Percentiles rank a stretch among this genome's conserved stretches.
Conservation (phyloP, 208 protist species). For the Acanthamoeba healyi region DNA sequence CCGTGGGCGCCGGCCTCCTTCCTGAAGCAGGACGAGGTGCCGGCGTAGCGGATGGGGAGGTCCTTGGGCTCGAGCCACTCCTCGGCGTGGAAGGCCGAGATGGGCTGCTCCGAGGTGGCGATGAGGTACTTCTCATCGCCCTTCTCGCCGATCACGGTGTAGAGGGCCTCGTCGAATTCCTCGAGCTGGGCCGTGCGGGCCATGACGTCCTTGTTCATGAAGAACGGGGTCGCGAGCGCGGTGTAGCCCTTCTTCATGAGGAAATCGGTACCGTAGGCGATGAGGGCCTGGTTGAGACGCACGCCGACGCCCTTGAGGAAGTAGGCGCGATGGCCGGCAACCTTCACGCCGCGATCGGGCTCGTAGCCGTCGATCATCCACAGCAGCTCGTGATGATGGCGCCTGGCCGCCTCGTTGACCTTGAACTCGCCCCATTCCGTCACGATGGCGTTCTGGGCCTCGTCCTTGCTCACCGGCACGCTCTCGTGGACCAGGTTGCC, state of each 20-base stretch:
- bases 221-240: conserved; percentile 99
- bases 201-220: conserved; percentile 99
- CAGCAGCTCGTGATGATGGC: conserved; percentile 84
- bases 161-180: conserved; percentile 99
- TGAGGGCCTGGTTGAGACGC: conserved; percentile 97
- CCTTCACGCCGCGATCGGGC: conserved; percentile 86
- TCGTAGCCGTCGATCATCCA: conserved; percentile 85
- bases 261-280: conserved; percentile 98
- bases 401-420: conserved; percentile 72
- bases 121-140: conserved; percentile 99
- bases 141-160: conserved; percentile 95
- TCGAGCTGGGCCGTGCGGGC: conserved; percentile 91
- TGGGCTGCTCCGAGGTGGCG: conserved; percentile 99
- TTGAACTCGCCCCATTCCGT: conserved; percentile 68
- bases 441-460: conserved; percentile 83
- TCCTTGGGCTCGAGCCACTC: conserved; percentile 94
- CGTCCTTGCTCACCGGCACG: conserved; percentile 96
- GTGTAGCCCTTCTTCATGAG: conserved; percentile 94
- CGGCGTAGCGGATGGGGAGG: conserved; percentile 94
- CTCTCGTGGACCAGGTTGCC: conserved; percentile 98
- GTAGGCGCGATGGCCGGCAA: conserved; percentile 98
- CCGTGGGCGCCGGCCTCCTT: conserved; percentile 97
- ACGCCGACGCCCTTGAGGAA: conserved; percentile 98
- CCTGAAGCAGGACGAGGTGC: conserved; percentile 99
- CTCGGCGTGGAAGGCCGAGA: conserved; percentile 97